Percentiles rank a stretch among this genome's conserved stretches.
Evolutionary conservation across 768 basidiomycete genomes (phyloP).

Genomic region (Mycena floridula): DNA sequence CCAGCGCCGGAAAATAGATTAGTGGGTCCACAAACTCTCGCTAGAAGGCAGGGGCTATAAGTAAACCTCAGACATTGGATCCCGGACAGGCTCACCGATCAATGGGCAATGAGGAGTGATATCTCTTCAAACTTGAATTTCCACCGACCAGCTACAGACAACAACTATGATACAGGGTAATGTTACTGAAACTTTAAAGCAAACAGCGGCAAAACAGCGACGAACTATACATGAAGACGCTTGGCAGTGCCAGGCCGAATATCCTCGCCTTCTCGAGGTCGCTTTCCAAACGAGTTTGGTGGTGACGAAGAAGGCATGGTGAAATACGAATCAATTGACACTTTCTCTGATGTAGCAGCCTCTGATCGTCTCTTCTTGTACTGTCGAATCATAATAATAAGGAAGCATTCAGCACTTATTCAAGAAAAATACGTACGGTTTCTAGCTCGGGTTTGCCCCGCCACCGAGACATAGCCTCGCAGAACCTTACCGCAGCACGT

Average conservation of each 20-base stretch:
- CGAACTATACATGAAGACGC: neutral
- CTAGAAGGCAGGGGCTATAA: no score
- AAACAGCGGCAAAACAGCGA: no score
- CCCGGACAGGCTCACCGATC: no score
- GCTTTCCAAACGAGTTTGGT: neutral
- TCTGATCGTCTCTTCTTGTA: constrained; percentile 48
- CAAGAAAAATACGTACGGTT: constrained; percentile 39
- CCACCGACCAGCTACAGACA: no score
- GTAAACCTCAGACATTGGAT: no score
- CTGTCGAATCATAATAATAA: constrained; percentile 22
- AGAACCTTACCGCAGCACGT: constrained; percentile 70
- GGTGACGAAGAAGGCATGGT: neutral
- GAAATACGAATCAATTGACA: constrained; percentile 44
- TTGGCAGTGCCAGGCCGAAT: neutral
- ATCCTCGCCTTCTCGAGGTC: neutral
- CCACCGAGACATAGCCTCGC: constrained; percentile 79
- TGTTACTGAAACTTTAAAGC: no score
- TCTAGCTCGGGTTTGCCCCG: constrained; percentile 81
- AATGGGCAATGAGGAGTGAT: no score
- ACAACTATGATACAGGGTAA: no score
- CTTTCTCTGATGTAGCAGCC: constrained; percentile 24
- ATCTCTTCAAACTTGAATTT: no score
- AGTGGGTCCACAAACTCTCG: no score
- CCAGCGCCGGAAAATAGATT: no score
- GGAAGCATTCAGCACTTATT: constrained; percentile 4